Conservation (phyloP, 2,329 filamentous ascomycete genomes). For the Dothidotthia symphoricarpi region DNA sequence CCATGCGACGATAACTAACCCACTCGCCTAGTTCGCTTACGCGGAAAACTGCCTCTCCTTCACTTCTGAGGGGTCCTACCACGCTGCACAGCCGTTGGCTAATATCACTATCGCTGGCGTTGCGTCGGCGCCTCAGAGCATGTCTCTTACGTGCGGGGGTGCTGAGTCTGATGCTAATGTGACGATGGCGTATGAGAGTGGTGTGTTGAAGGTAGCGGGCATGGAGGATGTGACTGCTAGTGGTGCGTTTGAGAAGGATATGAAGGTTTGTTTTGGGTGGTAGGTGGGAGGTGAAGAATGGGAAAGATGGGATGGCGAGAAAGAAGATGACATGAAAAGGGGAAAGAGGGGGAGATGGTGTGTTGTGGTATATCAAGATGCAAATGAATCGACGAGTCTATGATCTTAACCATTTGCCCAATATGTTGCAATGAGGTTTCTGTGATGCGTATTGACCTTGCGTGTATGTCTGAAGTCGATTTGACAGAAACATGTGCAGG, state of each 20-base stretch:
- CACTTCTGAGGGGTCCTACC: constrained; percentile 47
- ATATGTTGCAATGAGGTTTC: too few relatives aligned
- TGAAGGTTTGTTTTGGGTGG: constrained; percentile 45
- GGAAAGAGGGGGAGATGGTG: too few relatives aligned
- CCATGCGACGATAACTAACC: constrained; percentile 38
- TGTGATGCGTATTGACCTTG: too few relatives aligned
- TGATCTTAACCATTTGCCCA: too few relatives aligned
- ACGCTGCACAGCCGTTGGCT: constrained; percentile 55
- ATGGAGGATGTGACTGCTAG: constrained; percentile 47
- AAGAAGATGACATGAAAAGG: too few relatives aligned
- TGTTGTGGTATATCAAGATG: too few relatives aligned
- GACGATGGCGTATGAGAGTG: constrained; percentile 14
- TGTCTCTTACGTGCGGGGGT: constrained; percentile 9
- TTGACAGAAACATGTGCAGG: too few relatives aligned
- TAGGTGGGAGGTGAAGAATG: not conserved
- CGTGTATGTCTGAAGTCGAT: too few relatives aligned
- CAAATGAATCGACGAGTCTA: too few relatives aligned
- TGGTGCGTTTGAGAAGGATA: constrained; percentile 56
- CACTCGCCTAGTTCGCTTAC: constrained; percentile 38
- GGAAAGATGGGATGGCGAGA: too few relatives aligned
- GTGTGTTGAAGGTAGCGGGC: constrained; percentile 50
- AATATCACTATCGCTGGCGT: constrained; percentile 54
- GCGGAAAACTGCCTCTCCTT: constrained; percentile 9
- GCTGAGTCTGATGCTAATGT: constrained; percentile 2
- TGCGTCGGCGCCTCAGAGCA: constrained; percentile 25